Evolutionary conservation across 2,329 filamentous ascomycete species (phyloP).

Genomic region (Furcasterigmium sp.): DNA sequence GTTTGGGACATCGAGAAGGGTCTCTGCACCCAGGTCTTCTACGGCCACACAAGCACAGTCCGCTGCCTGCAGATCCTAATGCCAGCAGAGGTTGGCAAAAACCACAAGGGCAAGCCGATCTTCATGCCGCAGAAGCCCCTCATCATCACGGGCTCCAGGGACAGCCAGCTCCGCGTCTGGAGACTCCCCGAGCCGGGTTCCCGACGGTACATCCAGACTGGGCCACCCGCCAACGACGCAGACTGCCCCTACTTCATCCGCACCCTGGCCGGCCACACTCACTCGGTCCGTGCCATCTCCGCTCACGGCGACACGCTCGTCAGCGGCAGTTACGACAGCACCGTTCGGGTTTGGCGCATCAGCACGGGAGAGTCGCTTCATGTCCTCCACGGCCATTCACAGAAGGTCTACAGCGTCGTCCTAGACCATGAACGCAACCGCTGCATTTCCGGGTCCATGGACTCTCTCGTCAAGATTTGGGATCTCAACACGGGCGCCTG

Average conservation of each 20-base stretch:
- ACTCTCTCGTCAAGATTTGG: constrained; percentile 97
- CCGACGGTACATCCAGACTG: constrained; percentile 71
- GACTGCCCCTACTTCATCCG: constrained; percentile 96
- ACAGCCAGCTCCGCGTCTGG: constrained; percentile 93
- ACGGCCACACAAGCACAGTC: constrained; percentile 95
- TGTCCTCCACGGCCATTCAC: constrained; percentile 76
- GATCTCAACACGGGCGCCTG: constrained; percentile 81
- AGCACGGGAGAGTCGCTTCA: constrained; percentile 88
- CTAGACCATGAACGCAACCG: constrained; percentile 86
- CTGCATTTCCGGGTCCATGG: constrained; percentile 98
- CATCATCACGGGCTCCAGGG: constrained; percentile 94
- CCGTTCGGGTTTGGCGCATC: constrained; percentile 94
- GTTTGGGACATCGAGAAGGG: constrained; percentile 98
- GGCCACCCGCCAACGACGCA: constrained; percentile 64
- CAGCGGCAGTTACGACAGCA: constrained; percentile 93
- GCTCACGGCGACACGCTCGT: constrained; percentile 94
- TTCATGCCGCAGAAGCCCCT: constrained; percentile 93
- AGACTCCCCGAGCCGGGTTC: constrained; percentile 79
- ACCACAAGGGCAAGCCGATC: constrained; percentile 65
- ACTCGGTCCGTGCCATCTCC: constrained; percentile 93
- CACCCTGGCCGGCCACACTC: constrained; percentile 76
- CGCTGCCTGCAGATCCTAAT: constrained; percentile 92
- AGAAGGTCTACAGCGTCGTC: constrained; percentile 97
- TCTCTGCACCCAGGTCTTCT: constrained; percentile 89
- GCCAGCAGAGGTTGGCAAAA: constrained; percentile 71